Percentiles rank a stretch among this genome's conserved stretches.
phyloP scores from a whole-genome alignment of 495 filamentous ascomycete species.

The Penicillium salamii region DNA sequence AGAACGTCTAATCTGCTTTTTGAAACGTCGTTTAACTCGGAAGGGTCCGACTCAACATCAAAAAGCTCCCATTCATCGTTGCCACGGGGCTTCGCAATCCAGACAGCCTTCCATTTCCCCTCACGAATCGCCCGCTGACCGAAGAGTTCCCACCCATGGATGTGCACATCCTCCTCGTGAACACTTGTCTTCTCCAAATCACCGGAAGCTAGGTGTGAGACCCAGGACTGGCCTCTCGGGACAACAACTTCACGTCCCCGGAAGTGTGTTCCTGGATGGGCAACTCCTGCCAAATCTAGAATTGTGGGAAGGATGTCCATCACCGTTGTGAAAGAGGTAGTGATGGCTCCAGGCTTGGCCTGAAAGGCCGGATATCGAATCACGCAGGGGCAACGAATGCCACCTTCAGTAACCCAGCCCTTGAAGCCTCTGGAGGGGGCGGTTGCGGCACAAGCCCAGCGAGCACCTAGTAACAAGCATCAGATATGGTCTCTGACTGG shows the following conservation, averaged over 20 bases:
- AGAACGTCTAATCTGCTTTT: slow-evolving; percentile 24
- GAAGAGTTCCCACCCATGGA: slow-evolving; percentile 30
- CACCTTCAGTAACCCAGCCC: slow-evolving; percentile 49
- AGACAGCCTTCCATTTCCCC: slow-evolving; percentile 25
- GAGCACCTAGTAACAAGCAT: slow-evolving; percentile 7
- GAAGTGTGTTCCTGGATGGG: slow-evolving; percentile 46
- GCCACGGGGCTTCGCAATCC: slow-evolving; percentile 21
- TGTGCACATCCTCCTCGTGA: slow-evolving; percentile 6
- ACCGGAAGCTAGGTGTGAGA: slow-evolving; percentile 4
- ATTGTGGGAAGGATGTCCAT: slow-evolving; percentile 54
- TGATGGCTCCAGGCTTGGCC: slow-evolving; percentile 7
- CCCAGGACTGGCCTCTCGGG: slow-evolving; percentile 40
- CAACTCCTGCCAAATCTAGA: slow-evolving; percentile 49
- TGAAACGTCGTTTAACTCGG: slow-evolving; percentile 43
- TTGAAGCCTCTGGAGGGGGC: slow-evolving; percentile 51
- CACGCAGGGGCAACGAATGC: slow-evolving; percentile 41
- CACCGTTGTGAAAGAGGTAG: slow-evolving; percentile 44
- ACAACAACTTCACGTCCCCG: slow-evolving; percentile 42
- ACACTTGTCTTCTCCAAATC: not conserved
- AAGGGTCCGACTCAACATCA: slow-evolving; percentile 18
- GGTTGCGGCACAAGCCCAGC: slow-evolving; percentile 54
- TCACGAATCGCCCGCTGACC: slow-evolving; percentile 20
- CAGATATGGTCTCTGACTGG: not conserved
- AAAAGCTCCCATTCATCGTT: slow-evolving; percentile 29
- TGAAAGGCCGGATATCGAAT: slow-evolving; percentile 2